These are phyloP conservation scores for Saccharomycopsis sp. DNA, from an alignment of 805 yeast species.

Conservation along the genomic window DNA sequence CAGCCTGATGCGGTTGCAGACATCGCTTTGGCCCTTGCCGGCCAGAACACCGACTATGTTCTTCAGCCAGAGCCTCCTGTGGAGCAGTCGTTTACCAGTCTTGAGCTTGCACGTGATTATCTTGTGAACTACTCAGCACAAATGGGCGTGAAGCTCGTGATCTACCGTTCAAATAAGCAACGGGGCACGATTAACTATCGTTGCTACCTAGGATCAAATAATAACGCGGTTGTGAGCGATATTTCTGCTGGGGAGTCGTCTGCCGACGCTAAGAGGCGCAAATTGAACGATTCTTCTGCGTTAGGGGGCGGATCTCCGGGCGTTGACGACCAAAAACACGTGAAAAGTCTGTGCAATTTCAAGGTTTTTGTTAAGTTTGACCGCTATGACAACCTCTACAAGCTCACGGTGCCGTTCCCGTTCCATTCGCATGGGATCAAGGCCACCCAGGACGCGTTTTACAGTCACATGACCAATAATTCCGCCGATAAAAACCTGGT, in stretches of 20 bases:
- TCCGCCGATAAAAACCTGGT: not conserved
- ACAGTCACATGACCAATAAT: not conserved
- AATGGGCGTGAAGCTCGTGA: constrained; percentile 12
- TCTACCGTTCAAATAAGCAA: constrained; percentile 12
- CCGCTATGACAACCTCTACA: constrained; percentile 4
- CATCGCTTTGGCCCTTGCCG: not conserved
- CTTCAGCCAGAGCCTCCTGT: constrained; percentile 17
- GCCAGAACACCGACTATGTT: not conserved
- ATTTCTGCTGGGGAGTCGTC: no score
- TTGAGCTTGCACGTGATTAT: constrained; percentile 15
- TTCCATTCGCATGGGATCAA: constrained; percentile 15
- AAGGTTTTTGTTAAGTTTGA: constrained; percentile 12
- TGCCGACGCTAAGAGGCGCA: not conserved
- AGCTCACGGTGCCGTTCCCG: constrained; percentile 13
- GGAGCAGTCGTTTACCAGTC: constrained; percentile 7
- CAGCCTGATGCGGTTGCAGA: not conserved
- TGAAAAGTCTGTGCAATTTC: constrained; percentile 6
- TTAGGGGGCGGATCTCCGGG: no score
- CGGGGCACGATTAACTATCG: constrained; percentile 13
- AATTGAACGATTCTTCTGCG: not conserved
- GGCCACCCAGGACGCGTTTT: not conserved
- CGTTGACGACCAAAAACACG: not conserved
- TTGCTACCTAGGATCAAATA: constrained; percentile 11
- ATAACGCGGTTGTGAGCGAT: constrained; percentile 8
- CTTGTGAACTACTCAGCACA: constrained; percentile 11